Percentiles rank a stretch among this genome's conserved stretches.
Conservation (phyloP, 179 eudicot species). For the Heliamphora pulchella region DNA sequence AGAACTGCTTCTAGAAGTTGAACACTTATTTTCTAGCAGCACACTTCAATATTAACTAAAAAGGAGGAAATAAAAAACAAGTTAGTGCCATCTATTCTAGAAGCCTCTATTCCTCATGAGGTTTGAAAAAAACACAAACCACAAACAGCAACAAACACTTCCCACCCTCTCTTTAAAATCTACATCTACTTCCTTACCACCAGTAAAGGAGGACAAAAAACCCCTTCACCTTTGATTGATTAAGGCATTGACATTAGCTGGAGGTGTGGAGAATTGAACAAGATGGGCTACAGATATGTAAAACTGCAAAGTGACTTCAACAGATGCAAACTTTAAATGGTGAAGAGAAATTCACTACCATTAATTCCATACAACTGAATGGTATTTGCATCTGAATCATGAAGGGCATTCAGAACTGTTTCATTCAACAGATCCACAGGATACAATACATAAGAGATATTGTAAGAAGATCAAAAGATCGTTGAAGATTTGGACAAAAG, state of each 20-base stretch:
- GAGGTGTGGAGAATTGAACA: background rate
- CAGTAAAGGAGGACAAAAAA: background rate
- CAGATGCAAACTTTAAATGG: background rate
- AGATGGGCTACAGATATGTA: background rate
- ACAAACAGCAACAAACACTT: no score
- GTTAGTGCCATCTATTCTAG: background rate
- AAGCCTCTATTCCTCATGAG: background rate
- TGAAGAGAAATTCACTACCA: background rate
- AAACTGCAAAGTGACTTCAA: background rate
- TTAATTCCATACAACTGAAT: background rate
- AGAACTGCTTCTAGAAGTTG: background rate
- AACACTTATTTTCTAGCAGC: background rate
- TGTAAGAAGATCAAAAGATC: no score
- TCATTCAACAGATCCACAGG: background rate
- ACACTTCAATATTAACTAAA: no score
- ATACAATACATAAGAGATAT: background rate
- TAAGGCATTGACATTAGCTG: background rate
- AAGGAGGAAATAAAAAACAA: background rate
- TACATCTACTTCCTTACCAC: background rate
- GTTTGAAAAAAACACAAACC: background rate
- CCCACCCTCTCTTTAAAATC: background rate
- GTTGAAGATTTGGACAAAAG: background rate
- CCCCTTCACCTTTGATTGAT: background rate
- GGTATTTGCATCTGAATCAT: background rate
- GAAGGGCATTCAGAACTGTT: background rate